Conservation (phyloP, 805 yeast genomes). For the Zygoascus ofunaensis region DNA sequence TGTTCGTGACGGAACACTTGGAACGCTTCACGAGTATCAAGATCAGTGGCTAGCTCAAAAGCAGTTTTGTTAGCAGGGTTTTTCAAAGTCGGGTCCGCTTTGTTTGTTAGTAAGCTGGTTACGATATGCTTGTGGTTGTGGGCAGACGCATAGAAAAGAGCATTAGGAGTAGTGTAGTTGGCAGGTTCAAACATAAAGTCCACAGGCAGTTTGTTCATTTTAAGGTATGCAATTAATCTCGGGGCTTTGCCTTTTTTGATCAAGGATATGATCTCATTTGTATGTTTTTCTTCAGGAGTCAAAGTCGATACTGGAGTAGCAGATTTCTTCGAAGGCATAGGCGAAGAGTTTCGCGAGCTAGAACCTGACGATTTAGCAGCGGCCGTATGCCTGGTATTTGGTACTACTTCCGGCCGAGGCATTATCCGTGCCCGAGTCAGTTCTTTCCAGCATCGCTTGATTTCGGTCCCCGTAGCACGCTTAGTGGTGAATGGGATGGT, state of each 20-base stretch:
- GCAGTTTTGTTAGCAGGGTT: slow-evolving; percentile 56
- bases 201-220: slow-evolving; percentile 45
- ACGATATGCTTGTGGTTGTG: slow-evolving; percentile 62
- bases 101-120: slow-evolving; percentile 47
- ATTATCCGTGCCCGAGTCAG: slow-evolving; percentile 50
- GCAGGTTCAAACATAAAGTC: slow-evolving; percentile 51
- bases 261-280: slow-evolving; percentile 49
- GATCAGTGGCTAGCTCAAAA: slow-evolving; percentile 50
- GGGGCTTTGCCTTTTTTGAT: slow-evolving; percentile 74
- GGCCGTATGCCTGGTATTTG: slow-evolving; percentile 3
- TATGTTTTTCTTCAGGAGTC: slow-evolving; percentile 37
- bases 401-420: slow-evolving; percentile 23
- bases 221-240: slow-evolving; percentile 51
- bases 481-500: slow-evolving; percentile 82
- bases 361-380: slow-evolving; percentile 22
- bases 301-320: slow-evolving; percentile 15
- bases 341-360: slow-evolving; percentile 22
- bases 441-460: slow-evolving; percentile 77
- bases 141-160: slow-evolving; percentile 69
- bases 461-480: slow-evolving; percentile 73
- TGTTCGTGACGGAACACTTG: slow-evolving; percentile 61
- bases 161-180: slow-evolving; percentile 49
- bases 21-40: slow-evolving; percentile 39
- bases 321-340: slow-evolving; percentile 21
- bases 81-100: slow-evolving; percentile 56